phyloP scores from a whole-genome alignment of 2,329 filamentous ascomycete species.

The Immersiporthe knoxdaviesiana region DNA sequence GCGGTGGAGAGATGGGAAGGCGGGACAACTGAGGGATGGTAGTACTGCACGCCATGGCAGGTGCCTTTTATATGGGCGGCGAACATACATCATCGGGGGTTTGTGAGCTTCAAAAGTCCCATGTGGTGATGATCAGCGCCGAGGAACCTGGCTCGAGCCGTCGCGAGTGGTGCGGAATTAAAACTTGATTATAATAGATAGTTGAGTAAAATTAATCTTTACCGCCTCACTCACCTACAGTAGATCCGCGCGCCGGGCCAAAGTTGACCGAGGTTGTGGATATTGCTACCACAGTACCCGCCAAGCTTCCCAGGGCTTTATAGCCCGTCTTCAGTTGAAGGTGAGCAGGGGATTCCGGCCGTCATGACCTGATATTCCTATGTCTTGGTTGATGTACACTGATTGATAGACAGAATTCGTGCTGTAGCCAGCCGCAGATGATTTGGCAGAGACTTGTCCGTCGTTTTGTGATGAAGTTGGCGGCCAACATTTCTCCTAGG shows the following conservation, averaged over 20 bases:
- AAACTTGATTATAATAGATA: not conserved
- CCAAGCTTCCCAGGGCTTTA: constrained; percentile 3
- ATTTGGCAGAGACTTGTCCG: not conserved
- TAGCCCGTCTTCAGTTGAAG: not conserved
- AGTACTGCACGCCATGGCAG: not conserved
- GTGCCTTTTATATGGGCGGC: not conserved
- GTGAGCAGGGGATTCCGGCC: not conserved
- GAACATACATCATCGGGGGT: not conserved
- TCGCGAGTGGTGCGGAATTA: not conserved
- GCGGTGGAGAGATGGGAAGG: not conserved
- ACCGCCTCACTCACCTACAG: not conserved
- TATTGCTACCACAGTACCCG: constrained; percentile 5
- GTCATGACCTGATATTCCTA: not conserved
- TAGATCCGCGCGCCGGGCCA: constrained; percentile 16
- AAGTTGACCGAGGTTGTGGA: constrained; percentile 25
- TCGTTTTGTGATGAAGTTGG: not conserved
- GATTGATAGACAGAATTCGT: not conserved
- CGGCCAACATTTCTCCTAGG: not conserved
- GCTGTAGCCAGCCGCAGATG: not conserved
- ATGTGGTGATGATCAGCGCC: not conserved
- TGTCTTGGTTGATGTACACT: not conserved
- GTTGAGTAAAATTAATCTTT: not conserved
- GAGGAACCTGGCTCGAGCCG: not conserved
- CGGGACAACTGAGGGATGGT: not conserved
- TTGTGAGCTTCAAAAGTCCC: not conserved